Percentiles rank a stretch among this genome's conserved stretches.
These are phyloP conservation scores for Cladophialophora exuberans DNA, from an alignment of 2,329 filamentous ascomycete genomes.

Conservation along the genomic window DNA sequence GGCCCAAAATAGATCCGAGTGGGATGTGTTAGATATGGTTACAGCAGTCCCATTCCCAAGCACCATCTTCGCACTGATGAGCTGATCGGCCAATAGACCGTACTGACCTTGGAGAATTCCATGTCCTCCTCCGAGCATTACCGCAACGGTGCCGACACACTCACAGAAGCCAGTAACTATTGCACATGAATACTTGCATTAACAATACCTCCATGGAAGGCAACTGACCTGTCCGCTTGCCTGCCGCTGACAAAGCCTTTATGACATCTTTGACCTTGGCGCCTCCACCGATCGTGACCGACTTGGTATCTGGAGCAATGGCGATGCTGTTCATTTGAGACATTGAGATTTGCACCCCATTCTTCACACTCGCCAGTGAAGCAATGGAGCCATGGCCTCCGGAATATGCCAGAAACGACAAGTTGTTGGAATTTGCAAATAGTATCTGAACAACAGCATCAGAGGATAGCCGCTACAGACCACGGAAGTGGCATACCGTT, in stretches of 20 bases:
- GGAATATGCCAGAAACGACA: neutral
- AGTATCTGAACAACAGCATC: neutral
- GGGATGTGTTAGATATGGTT: conserved; percentile 51
- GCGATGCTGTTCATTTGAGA: conserved; percentile 48
- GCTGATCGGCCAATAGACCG: conserved; percentile 58
- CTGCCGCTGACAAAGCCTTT: conserved; percentile 53
- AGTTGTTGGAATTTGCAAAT: neutral
- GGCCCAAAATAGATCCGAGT: conserved; percentile 60
- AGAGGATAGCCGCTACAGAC: neutral
- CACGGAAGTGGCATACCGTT: neutral
- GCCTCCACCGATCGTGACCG: conserved; percentile 55
- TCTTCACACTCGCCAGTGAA: conserved; percentile 26
- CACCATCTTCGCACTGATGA: conserved; percentile 51
- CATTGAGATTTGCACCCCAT: conserved; percentile 57
- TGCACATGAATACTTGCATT: neutral
- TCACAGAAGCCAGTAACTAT: conserved; percentile 50
- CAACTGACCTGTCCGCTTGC: conserved; percentile 53
- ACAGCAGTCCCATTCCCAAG: conserved; percentile 47
- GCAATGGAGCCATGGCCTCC: conserved; percentile 1
- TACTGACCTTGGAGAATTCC: conserved; percentile 43
- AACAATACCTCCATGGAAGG: conserved; percentile 10
- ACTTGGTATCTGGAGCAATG: conserved; percentile 48
- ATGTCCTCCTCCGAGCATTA: conserved; percentile 61
- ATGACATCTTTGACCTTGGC: conserved; percentile 51
- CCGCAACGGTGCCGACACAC: conserved; percentile 53